Base-by-base conservation (phyloP, 1,139 yeast genomes). In the Taiozyma sp. region DNA sequence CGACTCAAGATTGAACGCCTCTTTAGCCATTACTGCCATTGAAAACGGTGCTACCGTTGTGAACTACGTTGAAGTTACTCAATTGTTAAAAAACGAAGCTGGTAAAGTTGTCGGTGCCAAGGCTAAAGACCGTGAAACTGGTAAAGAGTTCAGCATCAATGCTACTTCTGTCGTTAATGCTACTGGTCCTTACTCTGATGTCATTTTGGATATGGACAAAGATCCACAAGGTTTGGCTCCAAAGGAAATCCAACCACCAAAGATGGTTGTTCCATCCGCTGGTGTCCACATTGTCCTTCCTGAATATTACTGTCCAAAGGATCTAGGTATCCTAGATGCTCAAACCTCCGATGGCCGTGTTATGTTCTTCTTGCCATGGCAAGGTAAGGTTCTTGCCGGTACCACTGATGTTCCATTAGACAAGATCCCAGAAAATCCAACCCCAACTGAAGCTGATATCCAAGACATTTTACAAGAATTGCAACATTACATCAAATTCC, bases 361-460 rank as follows among this genome's bases (percentile, higher is more conserved):
- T 54, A 88, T 92, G 87, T 92, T 92, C 75, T 92, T 92, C 74
- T 77, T 92, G 70, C 98, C 98, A 63, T 92, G 98, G 98, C 97
- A 91, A 75, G 97, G 97, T 16, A 89, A 91, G 70, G 96, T 92
- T 46, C 79, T 92, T 64, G 97, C 97, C 55, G 98, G 98, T 69
- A 92, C 98, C 54, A 92, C 98, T 54, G 98, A 92, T 73, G 84
- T 85, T 56, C 89, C 91, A 48, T 72, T 85, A 70, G 81, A 80
- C 60, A 76, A 79, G 54, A 90, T 93, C 52, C 91, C 96, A 52
- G 84, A 78, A 58, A 84, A 84, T 71, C 98, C 98, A 49, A 76
- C 82, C 51, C 96, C 98, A 44, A 75, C 85, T 46, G 97, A 92
- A 70, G 89, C 85, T 58, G 98, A 92, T 67, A 91, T 92, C 59